phyloP scores from a whole-genome alignment of 768 basidiomycete species.

The Termitomyces sp. region DNA sequence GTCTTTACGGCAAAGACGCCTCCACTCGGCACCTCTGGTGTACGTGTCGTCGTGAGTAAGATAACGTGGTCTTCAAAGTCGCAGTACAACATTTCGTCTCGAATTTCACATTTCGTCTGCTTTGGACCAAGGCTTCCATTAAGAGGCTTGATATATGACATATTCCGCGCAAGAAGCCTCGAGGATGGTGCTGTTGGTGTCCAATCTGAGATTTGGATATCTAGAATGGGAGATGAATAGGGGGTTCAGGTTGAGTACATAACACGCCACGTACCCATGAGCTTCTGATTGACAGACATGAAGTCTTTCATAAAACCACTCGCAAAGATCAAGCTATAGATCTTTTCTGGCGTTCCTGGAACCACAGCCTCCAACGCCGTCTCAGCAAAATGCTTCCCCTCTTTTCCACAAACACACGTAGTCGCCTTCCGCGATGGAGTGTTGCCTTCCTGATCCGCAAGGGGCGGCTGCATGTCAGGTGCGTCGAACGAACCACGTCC shows the following conservation, averaged over 20 bases:
- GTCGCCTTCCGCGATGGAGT: constrained; percentile 46
- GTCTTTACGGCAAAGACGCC: constrained; percentile 93
- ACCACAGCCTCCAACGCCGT: constrained; percentile 71
- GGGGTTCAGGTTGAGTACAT: not conserved
- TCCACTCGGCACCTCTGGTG: constrained; percentile 94
- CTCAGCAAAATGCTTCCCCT: constrained; percentile 66
- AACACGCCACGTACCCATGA: constrained; percentile 58
- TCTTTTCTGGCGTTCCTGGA: constrained; percentile 90
- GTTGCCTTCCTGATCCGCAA: constrained; percentile 13
- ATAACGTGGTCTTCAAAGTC: constrained; percentile 83
- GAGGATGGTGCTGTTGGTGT: constrained; percentile 55
- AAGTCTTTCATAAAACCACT: constrained; percentile 96
- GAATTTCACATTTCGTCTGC: constrained; percentile 93
- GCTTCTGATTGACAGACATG: constrained; percentile 82
- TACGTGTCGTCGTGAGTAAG: constrained; percentile 84
- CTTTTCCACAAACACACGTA: constrained; percentile 66
- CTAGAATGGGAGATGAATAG: constrained; percentile 31
- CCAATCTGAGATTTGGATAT: constrained; percentile 97
- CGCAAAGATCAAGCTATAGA: constrained; percentile 93
- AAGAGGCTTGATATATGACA: constrained; percentile 96
- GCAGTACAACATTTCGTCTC: constrained; percentile 73
- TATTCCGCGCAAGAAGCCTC: constrained; percentile 75
- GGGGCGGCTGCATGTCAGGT: constrained; percentile 12
- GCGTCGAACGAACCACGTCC: constrained; percentile 30
- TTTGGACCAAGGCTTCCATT: constrained; percentile 86